Percentiles rank a stretch among this genome's conserved stretches.
phyloP scores from a whole-genome alignment of 139 green algal species.

The Chlorella ohadii region DNA sequence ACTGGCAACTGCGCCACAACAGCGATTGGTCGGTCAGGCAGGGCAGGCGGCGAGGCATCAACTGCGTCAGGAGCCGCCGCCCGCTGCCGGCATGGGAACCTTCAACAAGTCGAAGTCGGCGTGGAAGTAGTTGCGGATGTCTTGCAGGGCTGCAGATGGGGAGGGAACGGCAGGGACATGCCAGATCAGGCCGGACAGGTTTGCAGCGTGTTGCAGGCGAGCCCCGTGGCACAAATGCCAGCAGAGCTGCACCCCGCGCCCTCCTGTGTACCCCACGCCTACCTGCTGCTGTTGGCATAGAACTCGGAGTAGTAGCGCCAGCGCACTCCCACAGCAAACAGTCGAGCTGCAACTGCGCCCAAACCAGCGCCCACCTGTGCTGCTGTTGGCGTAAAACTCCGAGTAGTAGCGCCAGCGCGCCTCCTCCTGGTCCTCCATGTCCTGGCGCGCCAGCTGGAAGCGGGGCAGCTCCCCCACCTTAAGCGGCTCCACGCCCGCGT shows the following conservation, averaged over 20 bases:
- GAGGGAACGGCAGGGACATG: no score
- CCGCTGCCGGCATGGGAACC: background rate
- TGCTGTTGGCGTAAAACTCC: constrained; percentile 3
- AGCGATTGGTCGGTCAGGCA: no score
- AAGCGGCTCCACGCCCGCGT: constrained; percentile 10
- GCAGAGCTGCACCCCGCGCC: no score
- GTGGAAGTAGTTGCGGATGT: constrained; percentile 28
- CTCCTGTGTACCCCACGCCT: no score
- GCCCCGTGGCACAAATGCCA: no score
- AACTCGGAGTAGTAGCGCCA: constrained; percentile 13
- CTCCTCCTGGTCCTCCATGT: constrained; percentile 11
- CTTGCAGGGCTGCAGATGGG: constrained; percentile 3
- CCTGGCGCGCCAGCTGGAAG: constrained; percentile 14
- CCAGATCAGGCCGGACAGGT: no score
- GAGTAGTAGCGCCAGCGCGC: constrained; percentile 16
- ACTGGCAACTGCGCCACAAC: no score
- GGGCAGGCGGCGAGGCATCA: no score
- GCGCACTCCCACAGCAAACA: no score
- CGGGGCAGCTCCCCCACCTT: background rate
- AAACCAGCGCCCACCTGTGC: constrained; percentile 5
- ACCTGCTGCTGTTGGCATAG: constrained; percentile 16
- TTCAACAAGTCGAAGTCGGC: constrained; percentile 16
- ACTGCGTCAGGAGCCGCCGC: no score
- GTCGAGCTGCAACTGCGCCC: no score
- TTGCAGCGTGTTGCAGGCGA: no score